Evolutionary conservation across 2,329 filamentous ascomycete species (phyloP), one percentile per base, ranked within the genome.

Genomic region (Phialophora tarda): DNA sequence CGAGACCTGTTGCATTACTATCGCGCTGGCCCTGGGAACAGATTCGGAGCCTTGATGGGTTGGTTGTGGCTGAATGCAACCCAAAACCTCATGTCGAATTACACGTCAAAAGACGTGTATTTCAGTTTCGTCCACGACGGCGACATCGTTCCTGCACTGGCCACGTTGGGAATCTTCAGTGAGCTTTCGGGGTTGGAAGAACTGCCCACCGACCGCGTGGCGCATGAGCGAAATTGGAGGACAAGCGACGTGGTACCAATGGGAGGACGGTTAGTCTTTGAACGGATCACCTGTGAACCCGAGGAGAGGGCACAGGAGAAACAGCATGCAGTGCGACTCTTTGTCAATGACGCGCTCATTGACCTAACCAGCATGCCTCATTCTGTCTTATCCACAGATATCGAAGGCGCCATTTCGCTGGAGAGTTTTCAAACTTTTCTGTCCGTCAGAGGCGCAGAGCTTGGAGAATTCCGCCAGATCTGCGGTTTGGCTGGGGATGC

Each of bases 91-190:
- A 74, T 88, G 63, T 70, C 75, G 4, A 74, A 81, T 47, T 82
- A 83, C 0, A 78, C 79, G 2, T 66, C 69, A 5, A 57, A 64
- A 48, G 65, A 71, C 26, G 72, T 86, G 17, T 88, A 85, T 72
- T 82, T 87, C 69, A 87, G 83, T 72, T 88, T 88, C 68, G 85
- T 85, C 3, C 85, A 88, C 65, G 85, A 88, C 69, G 84, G 84
- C 38, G 85, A 87, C 66, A 85, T 88, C 24, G 79, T 84, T 1
- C 84, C 84, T 1, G 80, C 87, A 72, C 74, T 87, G 17, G 78
- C 84, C 3, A 81, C 84, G 0, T 58, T 73, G 63, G 65, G 69
- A 17, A 65, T 71, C 41, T 77, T 87, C 1, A 80, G 84, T 61
- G 75, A 87, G 11, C 80, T 85, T 62, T 76, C 73, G 17, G 75